These are phyloP conservation scores for Melampsora americana DNA, from an alignment of 1,284 basidiomycete species.

Conservation along the genomic window DNA sequence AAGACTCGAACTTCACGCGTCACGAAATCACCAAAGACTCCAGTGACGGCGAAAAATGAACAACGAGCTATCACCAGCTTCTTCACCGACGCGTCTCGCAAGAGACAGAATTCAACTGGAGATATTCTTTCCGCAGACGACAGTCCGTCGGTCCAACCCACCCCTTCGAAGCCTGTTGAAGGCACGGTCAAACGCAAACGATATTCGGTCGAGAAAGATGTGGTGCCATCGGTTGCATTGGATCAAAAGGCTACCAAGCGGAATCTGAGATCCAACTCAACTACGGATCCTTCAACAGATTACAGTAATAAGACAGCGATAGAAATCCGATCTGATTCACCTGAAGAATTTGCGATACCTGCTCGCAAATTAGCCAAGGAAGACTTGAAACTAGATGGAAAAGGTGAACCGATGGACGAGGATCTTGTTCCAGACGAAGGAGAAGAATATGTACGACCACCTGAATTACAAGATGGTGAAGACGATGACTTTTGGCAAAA, in stretches of 20 bases:
- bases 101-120: too few species aligned
- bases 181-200: neutral
- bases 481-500: slow-evolving; percentile 9
- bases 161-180: neutral
- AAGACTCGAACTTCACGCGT: neutral
- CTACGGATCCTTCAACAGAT: too few species aligned
- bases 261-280: too few species aligned
- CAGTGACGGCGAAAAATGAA: neutral
- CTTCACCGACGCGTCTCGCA: neutral
- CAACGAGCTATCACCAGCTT: neutral
- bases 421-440: slow-evolving; percentile 4
- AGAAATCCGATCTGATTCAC: neutral
- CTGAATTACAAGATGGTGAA: slow-evolving; percentile 1
- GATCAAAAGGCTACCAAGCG: neutral
- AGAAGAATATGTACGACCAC: slow-evolving; percentile 6
- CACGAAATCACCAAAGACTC: neutral
- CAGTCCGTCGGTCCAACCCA: neutral
- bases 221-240: neutral
- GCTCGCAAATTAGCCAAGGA: neutral
- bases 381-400: neutral
- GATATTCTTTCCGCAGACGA: too few species aligned
- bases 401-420: neutral
- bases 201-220: neutral
- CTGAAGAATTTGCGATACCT: slow-evolving; percentile 1
- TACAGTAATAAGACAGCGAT: neutral